Base-by-base conservation (phyloP, 2,329 filamentous ascomycete species). In the Fusarium pilosicola region DNA sequence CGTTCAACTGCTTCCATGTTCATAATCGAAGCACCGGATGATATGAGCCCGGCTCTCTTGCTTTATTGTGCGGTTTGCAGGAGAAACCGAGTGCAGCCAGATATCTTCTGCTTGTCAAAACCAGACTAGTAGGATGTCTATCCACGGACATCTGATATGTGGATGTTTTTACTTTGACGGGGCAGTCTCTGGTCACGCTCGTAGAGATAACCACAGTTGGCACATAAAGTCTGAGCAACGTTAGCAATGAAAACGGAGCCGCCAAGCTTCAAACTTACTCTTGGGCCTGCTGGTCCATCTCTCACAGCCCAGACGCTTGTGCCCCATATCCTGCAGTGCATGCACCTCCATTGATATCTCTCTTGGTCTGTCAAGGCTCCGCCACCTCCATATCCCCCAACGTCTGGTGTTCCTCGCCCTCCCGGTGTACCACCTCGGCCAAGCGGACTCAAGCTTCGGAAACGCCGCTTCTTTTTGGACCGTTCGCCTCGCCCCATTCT, bases 381-480 rank as follows among this genome's bases (percentile, higher is more conserved):
- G 44, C 92, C 89, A 73, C 92, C 92, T 15, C 92, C 94, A 83
- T 89, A 92, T 17, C 92, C 92, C 7, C 91, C 91, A 26, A 91
- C 89, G 75, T 97, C 95, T 2, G 95, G 95, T 4, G 95, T 98
- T 17, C 93, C 93, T 65, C 95, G 86, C 12, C 89, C 91, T 64
- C 90, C 91, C 4, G 90, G 91, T 11, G 92, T 93, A 26, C 81
- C 82, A 26, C 82, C 81, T 72, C 91, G 88, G n/a, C 89, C 93
- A 26, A 91, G 84, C 1, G 96, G 96, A 79, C 94, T 97, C 71
- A 97, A 83, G 82, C 95, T 97, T 75, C 95, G 90, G 85, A 98
- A 97, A 32, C 95, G 89, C 74, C 94, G 89, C 89, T 98, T 98
- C 87, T 97, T 97, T 88, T 97, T 98, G 77, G 93, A 96, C 51